Evolutionary conservation across 768 basidiomycete species (phyloP).

Genomic region (Paxillus ammoniavirescens): DNA sequence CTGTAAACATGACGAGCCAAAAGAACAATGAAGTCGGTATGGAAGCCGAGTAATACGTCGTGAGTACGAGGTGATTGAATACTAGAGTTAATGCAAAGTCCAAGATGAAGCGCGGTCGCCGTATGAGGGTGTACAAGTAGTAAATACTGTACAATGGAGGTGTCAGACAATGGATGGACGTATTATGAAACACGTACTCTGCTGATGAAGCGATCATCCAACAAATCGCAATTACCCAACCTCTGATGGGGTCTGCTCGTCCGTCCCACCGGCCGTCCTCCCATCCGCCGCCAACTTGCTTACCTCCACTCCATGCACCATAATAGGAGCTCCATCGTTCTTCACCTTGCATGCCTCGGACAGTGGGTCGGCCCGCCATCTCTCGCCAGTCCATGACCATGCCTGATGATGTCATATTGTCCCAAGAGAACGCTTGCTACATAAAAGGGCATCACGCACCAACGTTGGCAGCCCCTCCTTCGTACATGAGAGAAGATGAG

Average conservation of each 20-base stretch:
- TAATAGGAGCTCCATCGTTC: conserved; percentile 65
- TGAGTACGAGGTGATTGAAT: conserved; percentile 90
- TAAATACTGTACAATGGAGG: conserved; percentile 47
- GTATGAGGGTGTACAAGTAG: conserved; percentile 83
- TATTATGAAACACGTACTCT: conserved; percentile 63
- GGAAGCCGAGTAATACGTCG: conserved; percentile 71
- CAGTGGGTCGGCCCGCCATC: conserved; percentile 83
- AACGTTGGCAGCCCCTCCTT: conserved; percentile 78
- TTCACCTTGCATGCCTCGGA: conserved; percentile 60
- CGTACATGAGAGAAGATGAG: conserved; percentile 62
- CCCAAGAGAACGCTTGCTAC: background rate
- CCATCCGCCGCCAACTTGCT: conserved; percentile 61
- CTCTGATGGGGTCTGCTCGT: conserved; percentile 72
- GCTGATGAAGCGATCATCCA: conserved; percentile 83
- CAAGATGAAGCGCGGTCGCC: conserved; percentile 89
- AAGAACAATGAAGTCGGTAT: conserved; percentile 90
- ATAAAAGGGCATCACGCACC: conserved; percentile 43
- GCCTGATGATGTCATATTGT: conserved; percentile 38
- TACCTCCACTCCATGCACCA: conserved; percentile 80
- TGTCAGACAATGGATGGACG: conserved; percentile 6
- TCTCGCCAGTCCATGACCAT: conserved; percentile 99
- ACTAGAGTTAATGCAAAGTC: conserved; percentile 91
- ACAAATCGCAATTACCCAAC: conserved; percentile 86
- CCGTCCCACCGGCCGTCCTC: conserved; percentile 58
- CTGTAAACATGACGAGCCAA: conserved; percentile 77